A percentile compares a stretch with the other conserved stretches of the same genome.
Evolutionary conservation across 2,329 filamentous ascomycete species (phyloP).

Genomic region (Ophiostoma sp.): DNA sequence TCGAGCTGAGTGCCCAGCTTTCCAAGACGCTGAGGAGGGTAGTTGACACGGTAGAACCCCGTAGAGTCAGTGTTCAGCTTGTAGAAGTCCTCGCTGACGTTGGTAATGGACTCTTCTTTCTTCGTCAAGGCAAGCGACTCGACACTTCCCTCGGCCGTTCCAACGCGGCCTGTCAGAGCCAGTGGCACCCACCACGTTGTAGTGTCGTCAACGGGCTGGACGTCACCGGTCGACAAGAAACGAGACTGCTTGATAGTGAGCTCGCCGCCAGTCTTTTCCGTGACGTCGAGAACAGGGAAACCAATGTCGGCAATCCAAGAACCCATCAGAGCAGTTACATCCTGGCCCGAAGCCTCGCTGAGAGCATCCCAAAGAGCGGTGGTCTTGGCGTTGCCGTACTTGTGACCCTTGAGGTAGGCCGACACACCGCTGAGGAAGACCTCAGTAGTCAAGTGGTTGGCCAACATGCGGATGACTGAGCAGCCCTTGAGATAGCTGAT

Average conservation of each 20-base stretch:
- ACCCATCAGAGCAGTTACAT: constrained; percentile 83
- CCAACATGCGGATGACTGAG: constrained; percentile 94
- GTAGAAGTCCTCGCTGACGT: constrained; percentile 76
- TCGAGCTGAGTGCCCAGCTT: constrained; percentile 74
- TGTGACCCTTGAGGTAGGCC: constrained; percentile 80
- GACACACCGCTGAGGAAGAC: constrained; percentile 87
- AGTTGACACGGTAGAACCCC: constrained; percentile 88
- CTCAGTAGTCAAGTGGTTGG: constrained; percentile 78
- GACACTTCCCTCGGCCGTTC: constrained; percentile 49
- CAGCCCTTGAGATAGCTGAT: constrained; percentile 97
- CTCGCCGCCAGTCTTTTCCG: constrained; percentile 69
- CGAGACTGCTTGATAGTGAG: constrained; percentile 79
- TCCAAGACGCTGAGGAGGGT: constrained; percentile 74
- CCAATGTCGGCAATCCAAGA: constrained; percentile 95
- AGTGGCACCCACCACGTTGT: constrained; percentile 96
- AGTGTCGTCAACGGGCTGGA: constrained; percentile 81
- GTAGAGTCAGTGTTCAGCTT: constrained; percentile 87
- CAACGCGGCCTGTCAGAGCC: constrained; percentile 67
- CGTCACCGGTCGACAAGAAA: constrained; percentile 87
- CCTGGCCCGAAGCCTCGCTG: constrained; percentile 77
- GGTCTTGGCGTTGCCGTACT: constrained; percentile 86
- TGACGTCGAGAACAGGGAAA: constrained; percentile 81
- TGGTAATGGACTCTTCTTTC: constrained; percentile 70
- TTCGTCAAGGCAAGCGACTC: constrained; percentile 63
- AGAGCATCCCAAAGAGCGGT: constrained; percentile 86